Conservation (phyloP, 2,329 filamentous ascomycete species). For the Hypoxylon sp. region DNA sequence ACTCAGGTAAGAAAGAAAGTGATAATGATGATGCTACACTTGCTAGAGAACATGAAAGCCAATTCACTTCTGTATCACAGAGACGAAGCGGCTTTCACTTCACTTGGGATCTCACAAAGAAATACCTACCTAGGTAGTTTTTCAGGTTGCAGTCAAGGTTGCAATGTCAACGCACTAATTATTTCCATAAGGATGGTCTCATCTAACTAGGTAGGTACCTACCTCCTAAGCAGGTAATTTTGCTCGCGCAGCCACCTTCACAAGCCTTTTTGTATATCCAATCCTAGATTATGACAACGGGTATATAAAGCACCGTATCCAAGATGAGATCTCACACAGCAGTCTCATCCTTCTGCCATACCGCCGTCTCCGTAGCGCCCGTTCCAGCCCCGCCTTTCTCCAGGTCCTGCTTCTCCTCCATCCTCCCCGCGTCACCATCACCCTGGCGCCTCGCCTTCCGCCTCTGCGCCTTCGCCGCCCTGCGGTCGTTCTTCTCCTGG, state of each 20-base stretch:
- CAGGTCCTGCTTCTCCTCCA: slow-evolving; percentile 13
- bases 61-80: too few relatives aligned
- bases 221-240: too few relatives aligned
- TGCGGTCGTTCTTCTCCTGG: slow-evolving; percentile 55
- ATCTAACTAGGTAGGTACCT: background rate
- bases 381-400: slow-evolving; percentile 26
- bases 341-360: slow-evolving; percentile 17
- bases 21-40: too few relatives aligned
- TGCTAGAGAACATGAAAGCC: too few relatives aligned
- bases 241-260: background rate
- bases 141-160: background rate
- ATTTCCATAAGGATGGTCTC: background rate
- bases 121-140: too few relatives aligned
- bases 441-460: slow-evolving; percentile 35
- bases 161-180: too few relatives aligned
- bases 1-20: too few relatives aligned
- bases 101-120: background rate
- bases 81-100: background rate
- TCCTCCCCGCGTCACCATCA: slow-evolving; percentile 13
- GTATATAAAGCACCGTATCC: background rate
- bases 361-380: background rate
- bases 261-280: background rate
- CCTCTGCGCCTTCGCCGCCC: slow-evolving; percentile 49
- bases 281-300: background rate
- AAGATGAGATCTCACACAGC: slow-evolving; percentile 5